These are phyloP conservation scores for Calonectria naviculata DNA, from an alignment of 2,329 filamentous ascomycete species.

Conservation along the genomic window DNA sequence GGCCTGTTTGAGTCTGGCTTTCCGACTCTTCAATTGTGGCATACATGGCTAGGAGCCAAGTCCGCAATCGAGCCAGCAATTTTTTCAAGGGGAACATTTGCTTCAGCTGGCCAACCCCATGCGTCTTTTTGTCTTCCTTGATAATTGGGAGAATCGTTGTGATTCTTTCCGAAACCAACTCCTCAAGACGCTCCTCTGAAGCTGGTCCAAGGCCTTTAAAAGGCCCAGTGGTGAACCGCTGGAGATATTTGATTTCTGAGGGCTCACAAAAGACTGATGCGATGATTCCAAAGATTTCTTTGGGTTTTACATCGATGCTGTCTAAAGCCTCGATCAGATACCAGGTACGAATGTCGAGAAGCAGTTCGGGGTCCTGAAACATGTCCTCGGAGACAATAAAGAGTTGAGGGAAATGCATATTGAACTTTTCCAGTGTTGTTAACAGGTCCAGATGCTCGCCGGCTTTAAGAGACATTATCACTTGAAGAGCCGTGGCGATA, in stretches of 20 bases:
- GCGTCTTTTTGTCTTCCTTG: slow-evolving; percentile 17
- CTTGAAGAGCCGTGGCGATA: slow-evolving; percentile 47
- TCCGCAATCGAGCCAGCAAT: slow-evolving; percentile 30
- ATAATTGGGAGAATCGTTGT: slow-evolving; percentile 22
- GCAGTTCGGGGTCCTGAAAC: slow-evolving; percentile 34
- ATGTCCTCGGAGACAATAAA: slow-evolving; percentile 36
- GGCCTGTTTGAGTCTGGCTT: background rate
- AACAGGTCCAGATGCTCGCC: slow-evolving; percentile 25
- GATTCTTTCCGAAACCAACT: slow-evolving; percentile 39
- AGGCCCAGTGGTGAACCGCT: slow-evolving; percentile 34
- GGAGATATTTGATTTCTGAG: slow-evolving; percentile 1
- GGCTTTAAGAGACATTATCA: slow-evolving; percentile 30
- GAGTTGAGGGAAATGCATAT: slow-evolving; percentile 43
- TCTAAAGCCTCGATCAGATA: slow-evolving; percentile 45
- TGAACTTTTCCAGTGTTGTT: slow-evolving; percentile 45
- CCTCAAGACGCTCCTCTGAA: slow-evolving; percentile 20
- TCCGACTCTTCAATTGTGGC: slow-evolving; percentile 1
- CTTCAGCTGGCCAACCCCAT: slow-evolving; percentile 25
- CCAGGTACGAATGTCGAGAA: slow-evolving; percentile 51
- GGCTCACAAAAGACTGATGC: slow-evolving; percentile 45
- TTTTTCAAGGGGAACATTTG: slow-evolving; percentile 27
- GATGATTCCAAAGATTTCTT: slow-evolving; percentile 33
- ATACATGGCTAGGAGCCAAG: slow-evolving; percentile 34
- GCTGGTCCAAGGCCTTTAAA: slow-evolving; percentile 39
- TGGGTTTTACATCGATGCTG: background rate